Percentiles rank a stretch among this genome's conserved stretches.
phyloP scores from a whole-genome alignment of 2,329 filamentous ascomycete species.

The Dactylellina drechsleri region DNA sequence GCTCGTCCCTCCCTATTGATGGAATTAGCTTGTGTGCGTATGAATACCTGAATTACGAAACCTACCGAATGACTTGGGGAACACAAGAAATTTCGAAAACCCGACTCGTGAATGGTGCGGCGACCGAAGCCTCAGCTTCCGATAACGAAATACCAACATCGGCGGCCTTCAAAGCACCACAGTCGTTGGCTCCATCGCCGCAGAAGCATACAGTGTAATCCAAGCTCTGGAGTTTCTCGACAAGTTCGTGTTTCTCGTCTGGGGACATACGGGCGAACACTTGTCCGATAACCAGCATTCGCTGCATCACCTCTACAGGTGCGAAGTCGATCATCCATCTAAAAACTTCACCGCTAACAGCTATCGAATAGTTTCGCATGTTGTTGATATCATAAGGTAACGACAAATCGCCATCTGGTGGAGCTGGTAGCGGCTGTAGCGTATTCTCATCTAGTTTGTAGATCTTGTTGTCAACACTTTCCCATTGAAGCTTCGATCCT shows the following conservation, averaged over 20 bases:
- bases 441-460: slow-evolving; percentile 82
- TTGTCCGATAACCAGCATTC: slow-evolving; percentile 90
- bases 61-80: slow-evolving; percentile 82
- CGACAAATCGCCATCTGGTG: slow-evolving; percentile 79
- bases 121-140: slow-evolving; percentile 95
- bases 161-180: slow-evolving; percentile 93
- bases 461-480: slow-evolving; percentile 88
- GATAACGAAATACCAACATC: slow-evolving; percentile 97
- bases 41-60: slow-evolving; percentile 22
- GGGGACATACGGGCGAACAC: slow-evolving; percentile 99
- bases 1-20: slow-evolving; percentile 81
- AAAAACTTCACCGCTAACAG: slow-evolving; percentile 92
- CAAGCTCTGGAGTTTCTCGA: slow-evolving; percentile 95
- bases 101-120: slow-evolving; percentile 95
- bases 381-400: slow-evolving; percentile 85
- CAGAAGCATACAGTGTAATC: slow-evolving; percentile 97
- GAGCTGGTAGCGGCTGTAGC: slow-evolving; percentile 77
- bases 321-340: slow-evolving; percentile 96
- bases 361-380: slow-evolving; percentile 84
- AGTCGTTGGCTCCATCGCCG: slow-evolving; percentile 97
- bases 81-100: slow-evolving; percentile 98
- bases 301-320: slow-evolving; percentile 78
- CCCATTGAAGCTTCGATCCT: slow-evolving; percentile 81
- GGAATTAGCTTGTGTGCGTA: slow-evolving; percentile 12
- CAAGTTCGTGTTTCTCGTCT: slow-evolving; percentile 96